Conservation (phyloP, 78 protist genomes). For the Dictyostelium firmibasis region DNA sequence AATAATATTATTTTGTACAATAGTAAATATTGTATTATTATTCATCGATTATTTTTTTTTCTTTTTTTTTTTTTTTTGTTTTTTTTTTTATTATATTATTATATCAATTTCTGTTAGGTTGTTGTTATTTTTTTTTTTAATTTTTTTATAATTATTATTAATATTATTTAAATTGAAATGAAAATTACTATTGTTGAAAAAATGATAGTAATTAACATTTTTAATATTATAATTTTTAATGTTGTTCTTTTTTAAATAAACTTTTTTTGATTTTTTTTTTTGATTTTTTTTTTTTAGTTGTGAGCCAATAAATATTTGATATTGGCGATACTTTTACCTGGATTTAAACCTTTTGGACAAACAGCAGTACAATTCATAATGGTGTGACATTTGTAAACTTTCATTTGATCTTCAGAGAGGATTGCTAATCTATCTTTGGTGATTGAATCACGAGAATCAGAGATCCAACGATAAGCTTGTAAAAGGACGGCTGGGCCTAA, state of each 20-base stretch:
- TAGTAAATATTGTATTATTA: too few relatives aligned
- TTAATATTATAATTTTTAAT: neutral
- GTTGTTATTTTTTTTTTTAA: neutral
- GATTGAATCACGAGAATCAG: constrained; percentile 84
- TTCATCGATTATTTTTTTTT: too few relatives aligned
- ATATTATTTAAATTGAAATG: neutral
- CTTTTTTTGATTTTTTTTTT: neutral
- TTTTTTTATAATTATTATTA: neutral
- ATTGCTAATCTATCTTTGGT: constrained; percentile 23
- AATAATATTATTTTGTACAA: too few relatives aligned
- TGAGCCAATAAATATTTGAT: constrained; percentile 3
- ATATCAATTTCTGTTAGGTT: neutral
- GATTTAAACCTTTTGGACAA: constrained; percentile 65
- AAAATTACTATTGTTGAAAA: neutral
- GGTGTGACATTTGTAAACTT: constrained; percentile 95
- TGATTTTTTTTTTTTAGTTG: neutral
- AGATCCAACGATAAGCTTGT: constrained; percentile 88
- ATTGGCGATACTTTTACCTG: constrained; percentile 25
- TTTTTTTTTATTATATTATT: neutral
- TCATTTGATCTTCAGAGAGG: constrained; percentile 62
- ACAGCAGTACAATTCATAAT: constrained; percentile 94
- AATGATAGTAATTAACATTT: neutral
- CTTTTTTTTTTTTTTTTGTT: neutral
- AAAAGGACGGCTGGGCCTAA: constrained; percentile 96
- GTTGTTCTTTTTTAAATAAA: neutral